Evolutionary conservation across 2,329 filamentous ascomycete species (phyloP).

Genomic region (Lanzia echinophila): DNA sequence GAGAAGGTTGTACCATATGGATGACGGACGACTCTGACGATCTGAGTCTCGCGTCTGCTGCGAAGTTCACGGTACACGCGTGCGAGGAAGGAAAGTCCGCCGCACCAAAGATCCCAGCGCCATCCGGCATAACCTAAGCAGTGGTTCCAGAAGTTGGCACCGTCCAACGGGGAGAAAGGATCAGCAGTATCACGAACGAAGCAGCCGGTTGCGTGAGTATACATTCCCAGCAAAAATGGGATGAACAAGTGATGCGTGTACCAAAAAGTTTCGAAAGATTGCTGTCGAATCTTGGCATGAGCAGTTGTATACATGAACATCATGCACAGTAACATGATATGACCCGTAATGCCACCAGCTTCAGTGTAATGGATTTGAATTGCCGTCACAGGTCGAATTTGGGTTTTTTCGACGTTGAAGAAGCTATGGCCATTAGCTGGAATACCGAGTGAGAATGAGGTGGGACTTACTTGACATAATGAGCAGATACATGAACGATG

Average conservation of each 20-base stretch:
- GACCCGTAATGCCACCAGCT: slow-evolving; percentile 86
- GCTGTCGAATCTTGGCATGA: slow-evolving; percentile 87
- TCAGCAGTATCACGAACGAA: slow-evolving; percentile 80
- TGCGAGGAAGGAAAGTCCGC: slow-evolving; percentile 78
- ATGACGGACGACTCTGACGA: slow-evolving; percentile 90
- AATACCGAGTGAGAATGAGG: not conserved
- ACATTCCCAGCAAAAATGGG: slow-evolving; percentile 86
- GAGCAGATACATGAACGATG: slow-evolving; percentile 65
- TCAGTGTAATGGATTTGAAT: slow-evolving; percentile 88
- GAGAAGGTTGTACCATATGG: slow-evolving; percentile 66
- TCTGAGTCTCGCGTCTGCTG: slow-evolving; percentile 74
- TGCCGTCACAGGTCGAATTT: slow-evolving; percentile 73
- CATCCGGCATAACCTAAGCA: slow-evolving; percentile 94
- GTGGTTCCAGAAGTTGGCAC: slow-evolving; percentile 76
- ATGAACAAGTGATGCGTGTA: slow-evolving; percentile 99
- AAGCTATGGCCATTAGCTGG: slow-evolving; percentile 52
- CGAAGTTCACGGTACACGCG: slow-evolving; percentile 88
- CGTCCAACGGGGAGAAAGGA: slow-evolving; percentile 77
- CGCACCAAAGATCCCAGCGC: slow-evolving; percentile 90
- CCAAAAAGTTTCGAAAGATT: slow-evolving; percentile 98
- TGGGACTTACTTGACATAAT: slow-evolving; percentile 81
- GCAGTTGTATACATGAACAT: slow-evolving; percentile 95
- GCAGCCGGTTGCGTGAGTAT: slow-evolving; percentile 92
- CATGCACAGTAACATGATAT: slow-evolving; percentile 99
- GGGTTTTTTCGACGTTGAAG: slow-evolving; percentile 83